Evolutionary conservation across 345 rosid genomes (phyloP), one percentile per base, ranked within the genome.

Genomic region (Aquilaria yunnanensis): DNA sequence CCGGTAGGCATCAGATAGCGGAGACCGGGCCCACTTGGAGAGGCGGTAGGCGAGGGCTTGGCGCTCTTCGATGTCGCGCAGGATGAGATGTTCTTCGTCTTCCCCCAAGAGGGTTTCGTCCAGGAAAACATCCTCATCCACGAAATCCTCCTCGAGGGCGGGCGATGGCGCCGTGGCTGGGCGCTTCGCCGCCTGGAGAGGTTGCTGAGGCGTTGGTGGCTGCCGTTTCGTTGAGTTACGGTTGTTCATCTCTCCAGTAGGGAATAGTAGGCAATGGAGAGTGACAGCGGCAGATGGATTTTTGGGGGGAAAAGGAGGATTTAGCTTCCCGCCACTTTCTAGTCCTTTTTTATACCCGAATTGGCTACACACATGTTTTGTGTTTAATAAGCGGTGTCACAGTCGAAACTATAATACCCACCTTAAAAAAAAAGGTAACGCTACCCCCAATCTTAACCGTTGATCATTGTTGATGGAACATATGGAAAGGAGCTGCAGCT

Each of bases 121-220:
- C 2, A 83, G 70, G 69, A 83, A 85, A 57, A 90, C 89, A 60
- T 90, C 97, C 72, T 93, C 98, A 59, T 90, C 97, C 10, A 81
- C 61, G 70, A 93, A 83, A 1, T 93, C 98, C 5, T 93, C 99
- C 0, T 83, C 96, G 62, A 51, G 57, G 52, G 69, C 62, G 34
- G 72, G 66, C n/a, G 80, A 32, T 3, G 76, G 65, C 1, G 67
- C 61, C 0, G 71, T 66, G 33, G 82, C 80, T 48, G 81, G 86
- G 11, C 75, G 85, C 78, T 85, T 90, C 3, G 75, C 58, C 45
- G 79, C 73, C 59, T 86, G 81, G 11, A 70, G 65, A 6, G 77
- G 66, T 57, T 68, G 76, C n/a, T 75, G 65, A 6, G 73, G 64
- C 30, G 80, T 30, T 10, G 82, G 32, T 65, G 87, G 81, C 14